Base-by-base conservation (phyloP, 495 filamentous ascomycete genomes). In the Sordaria brevicollis region DNA sequence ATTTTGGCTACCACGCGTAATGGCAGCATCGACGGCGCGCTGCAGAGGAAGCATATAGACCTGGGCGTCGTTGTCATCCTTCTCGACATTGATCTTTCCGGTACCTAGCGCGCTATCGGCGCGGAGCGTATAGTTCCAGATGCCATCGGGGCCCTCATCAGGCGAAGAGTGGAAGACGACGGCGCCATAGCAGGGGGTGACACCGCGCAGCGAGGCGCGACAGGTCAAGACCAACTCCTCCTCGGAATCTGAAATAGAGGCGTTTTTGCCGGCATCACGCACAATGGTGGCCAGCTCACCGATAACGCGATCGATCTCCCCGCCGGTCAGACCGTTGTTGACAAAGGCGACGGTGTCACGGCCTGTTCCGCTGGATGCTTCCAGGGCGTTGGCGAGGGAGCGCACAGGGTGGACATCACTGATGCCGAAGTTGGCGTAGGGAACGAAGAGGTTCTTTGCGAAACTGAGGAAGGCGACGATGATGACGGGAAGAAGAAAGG, bases 111-210 rank as follows among this genome's bases (percentile, higher is more conserved):
- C 81, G 3, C 87, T 87, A 76, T 97, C 93, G 3, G 87, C 87
- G 68, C 92, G 83, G 19, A 97, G 81, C 1, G 90, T 93, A 72
- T 96, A 97, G 77, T 94, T 94, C 93, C 93, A 96, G n/a, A 84
- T 71, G 0, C 84, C 86, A 35, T 83, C 85, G 0, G 76, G 72
- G 8, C 91, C 91, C 80, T 93, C 90, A 3, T 73, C 82, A 4
- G 91, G 92, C 10, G 90, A 92, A 6, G 86, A 89, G 67, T 86
- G 78, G 76, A 97, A 96, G 29, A 90, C 86, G 7, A 89, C 89
- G 2, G 91, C 93, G 11, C 86, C 91, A 74, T 89, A 93, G 77
- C 93, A 97, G 3, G 75, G 77, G 3, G 89, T 91, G 5, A 90
- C 87, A 2, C 91, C 93, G 35, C 90, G 82, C 66, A 97, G 78